Evolutionary conservation across 371 early-diverging fungal species (phyloP).

Genomic region (Furculomyces boomerangus): DNA sequence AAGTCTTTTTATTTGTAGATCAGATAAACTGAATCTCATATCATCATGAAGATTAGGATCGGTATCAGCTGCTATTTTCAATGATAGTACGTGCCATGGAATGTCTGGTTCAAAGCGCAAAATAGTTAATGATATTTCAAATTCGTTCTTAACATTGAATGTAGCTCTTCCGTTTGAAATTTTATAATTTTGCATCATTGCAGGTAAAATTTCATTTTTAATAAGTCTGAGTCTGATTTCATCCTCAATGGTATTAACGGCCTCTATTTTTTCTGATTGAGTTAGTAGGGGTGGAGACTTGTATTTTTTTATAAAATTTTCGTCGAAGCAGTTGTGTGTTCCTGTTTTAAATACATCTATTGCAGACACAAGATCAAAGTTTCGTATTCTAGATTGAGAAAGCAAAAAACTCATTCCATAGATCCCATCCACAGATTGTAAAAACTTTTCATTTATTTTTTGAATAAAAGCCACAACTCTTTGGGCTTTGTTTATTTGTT

Average conservation of each 20-base stretch:
- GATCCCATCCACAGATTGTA: constrained; percentile 41
- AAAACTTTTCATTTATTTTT: constrained; percentile 47
- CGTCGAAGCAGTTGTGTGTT: constrained; percentile 46
- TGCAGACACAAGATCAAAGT: constrained; percentile 54
- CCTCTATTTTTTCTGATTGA: constrained; percentile 30
- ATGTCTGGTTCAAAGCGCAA: constrained; percentile 9
- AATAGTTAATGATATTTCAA: constrained; percentile 31
- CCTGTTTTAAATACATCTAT: constrained; percentile 59
- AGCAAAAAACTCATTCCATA: constrained; percentile 40
- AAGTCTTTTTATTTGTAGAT: not conserved
- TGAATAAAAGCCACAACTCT: constrained; percentile 52
- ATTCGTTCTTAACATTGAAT: constrained; percentile 48
- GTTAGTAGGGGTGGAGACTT: constrained; percentile 32
- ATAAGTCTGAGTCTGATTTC: constrained; percentile 45
- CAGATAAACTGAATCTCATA: constrained; percentile 2
- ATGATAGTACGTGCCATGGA: constrained; percentile 19
- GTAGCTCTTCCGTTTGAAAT: constrained; percentile 41
- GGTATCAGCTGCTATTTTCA: constrained; percentile 12
- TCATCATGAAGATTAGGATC: constrained; percentile 7
- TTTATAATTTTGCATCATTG: constrained; percentile 35
- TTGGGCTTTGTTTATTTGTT: constrained; percentile 55
- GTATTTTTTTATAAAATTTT: constrained; percentile 27
- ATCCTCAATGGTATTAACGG: constrained; percentile 40
- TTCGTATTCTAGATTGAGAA: constrained; percentile 42
- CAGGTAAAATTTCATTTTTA: constrained; percentile 39